Evolutionary conservation across 169 alveolate genomes (phyloP).

Genomic region (Plasmodium cynomolgi): DNA sequence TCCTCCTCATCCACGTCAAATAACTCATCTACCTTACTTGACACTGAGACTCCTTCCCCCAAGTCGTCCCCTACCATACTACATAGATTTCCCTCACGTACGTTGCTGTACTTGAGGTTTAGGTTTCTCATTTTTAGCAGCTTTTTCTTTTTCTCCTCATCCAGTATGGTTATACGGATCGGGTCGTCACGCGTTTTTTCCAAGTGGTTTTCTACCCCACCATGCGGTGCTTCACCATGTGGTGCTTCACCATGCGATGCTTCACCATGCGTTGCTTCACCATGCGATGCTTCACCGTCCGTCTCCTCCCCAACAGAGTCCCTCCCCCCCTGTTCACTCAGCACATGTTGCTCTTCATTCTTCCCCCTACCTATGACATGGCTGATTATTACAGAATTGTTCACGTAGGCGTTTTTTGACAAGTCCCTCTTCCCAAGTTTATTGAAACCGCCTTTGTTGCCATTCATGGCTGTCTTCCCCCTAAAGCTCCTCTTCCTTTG

Average conservation of each 20-base stretch:
- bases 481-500: constrained; percentile 21
- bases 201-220: neutral
- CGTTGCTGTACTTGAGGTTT: constrained; percentile 33
- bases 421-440: constrained; percentile 27
- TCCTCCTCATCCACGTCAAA: constrained; percentile 40
- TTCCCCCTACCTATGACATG: constrained; percentile 28
- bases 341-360: neutral
- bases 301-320: neutral
- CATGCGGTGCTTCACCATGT: too few species aligned
- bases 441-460: neutral
- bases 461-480: neutral
- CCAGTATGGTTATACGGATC: neutral
- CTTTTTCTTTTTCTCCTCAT: constrained; percentile 23
- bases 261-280: neutral
- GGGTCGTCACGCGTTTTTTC: neutral
- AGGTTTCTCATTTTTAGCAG: constrained; percentile 37
- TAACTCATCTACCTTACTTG: neutral
- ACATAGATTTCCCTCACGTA: constrained; percentile 7
- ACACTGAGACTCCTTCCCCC: neutral
- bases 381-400: constrained; percentile 39
- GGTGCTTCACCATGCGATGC: neutral
- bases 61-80: neutral
- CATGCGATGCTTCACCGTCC: neutral
- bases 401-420: constrained; percentile 15
- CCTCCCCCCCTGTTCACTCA: neutral